phyloP scores from a whole-genome alignment of 495 filamentous ascomycete genomes.

The Pseudomonodictys pantanalensis region DNA sequence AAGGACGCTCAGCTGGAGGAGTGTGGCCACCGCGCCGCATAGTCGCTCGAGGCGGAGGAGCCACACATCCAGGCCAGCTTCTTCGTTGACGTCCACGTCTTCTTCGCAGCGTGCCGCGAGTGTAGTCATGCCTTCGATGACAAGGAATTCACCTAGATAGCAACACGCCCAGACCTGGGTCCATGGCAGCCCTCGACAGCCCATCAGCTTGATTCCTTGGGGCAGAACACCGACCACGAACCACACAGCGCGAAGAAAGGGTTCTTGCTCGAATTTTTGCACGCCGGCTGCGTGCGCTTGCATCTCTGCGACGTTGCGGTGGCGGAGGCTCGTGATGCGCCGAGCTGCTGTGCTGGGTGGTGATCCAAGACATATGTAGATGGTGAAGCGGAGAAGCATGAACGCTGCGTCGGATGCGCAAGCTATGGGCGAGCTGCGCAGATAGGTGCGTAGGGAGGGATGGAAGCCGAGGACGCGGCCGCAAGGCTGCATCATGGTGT shows the following conservation, averaged over 20 bases:
- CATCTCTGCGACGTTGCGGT: background rate
- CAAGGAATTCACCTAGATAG: background rate
- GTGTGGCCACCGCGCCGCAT: background rate
- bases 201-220: background rate
- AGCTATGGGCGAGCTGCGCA: background rate
- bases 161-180: background rate
- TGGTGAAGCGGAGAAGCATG: background rate
- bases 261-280: background rate
- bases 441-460: background rate
- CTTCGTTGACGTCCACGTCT: background rate
- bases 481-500: conserved; percentile 5
- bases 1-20: background rate
- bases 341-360: too few species aligned
- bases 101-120: background rate
- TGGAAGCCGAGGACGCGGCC: background rate
- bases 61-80: background rate
- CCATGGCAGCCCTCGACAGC: background rate
- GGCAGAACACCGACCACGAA: background rate
- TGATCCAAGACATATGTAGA: too few species aligned
- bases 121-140: background rate
- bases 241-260: background rate
- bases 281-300: background rate
- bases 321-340: too few species aligned
- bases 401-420: background rate
- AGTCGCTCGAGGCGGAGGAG: background rate